Evolutionary conservation across 1,139 yeast species (phyloP), one percentile per base, ranked within the genome.

Genomic region (Meyerozyma guilliermondii): DNA sequence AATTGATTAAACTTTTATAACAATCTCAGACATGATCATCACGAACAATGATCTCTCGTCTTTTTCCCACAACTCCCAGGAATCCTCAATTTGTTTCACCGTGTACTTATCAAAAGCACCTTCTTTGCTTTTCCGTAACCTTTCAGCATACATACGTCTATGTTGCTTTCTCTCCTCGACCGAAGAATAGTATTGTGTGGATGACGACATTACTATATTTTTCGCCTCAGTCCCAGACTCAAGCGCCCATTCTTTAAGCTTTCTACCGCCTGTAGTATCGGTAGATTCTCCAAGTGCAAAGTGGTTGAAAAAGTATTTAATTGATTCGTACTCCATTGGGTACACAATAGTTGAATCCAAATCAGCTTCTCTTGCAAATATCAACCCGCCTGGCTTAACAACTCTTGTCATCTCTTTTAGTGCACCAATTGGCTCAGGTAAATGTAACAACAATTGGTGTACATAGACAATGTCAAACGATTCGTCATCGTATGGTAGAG

Each of bases 391-490:
- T 18, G 44, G 43, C 33, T 45, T 46, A 37, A 44, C 26, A 11
- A 48, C 51, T 10, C 51, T 35, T 14, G 29, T 35, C 40, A 48
- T 44, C 28, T 48, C 51, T 20, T 29, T 24, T 18, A 48, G 29
- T 6, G 41, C 51, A 4, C 22, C 20, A 3, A 39, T 38, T 1
- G 70, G 72, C 39, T 66, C 65, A 18, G 54, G 53, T 39, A 69
- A 51, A 44, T 70, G 74, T 34, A 68, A 55, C 11, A 69, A 44
- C 2, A 69, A 74, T 47, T 69, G 75, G 46, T 66, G 73, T 16
- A 67, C 59, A 50, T 58, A 60, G 2, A 68, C 71, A 14, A 70
- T 49, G 43, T 70, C 76, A 49, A 70, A 70, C 2, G 62, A 43
- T 37, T 64, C 51, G 47, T 70, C 73, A 4, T 54, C 58, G 45